These are phyloP conservation scores for Claviceps africana DNA, from an alignment of 2,329 filamentous ascomycete species.

Conservation along the genomic window DNA sequence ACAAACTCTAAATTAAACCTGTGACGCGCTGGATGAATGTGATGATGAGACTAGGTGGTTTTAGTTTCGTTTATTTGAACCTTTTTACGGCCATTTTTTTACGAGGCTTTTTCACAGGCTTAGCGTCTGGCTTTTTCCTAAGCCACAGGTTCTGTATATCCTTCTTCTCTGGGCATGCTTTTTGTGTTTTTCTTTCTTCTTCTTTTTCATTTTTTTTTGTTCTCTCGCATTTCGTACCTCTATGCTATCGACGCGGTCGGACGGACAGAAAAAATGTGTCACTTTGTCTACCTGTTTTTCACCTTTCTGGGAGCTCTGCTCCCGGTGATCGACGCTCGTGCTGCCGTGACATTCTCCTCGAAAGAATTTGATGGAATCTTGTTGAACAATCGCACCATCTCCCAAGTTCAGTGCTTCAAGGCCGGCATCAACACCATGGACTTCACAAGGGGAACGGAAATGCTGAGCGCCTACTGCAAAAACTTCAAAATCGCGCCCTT, in stretches of 20 bases:
- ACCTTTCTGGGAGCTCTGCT: neutral
- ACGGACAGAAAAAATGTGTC: neutral
- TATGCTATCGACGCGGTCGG: neutral
- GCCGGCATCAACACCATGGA: neutral
- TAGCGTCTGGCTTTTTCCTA: neutral
- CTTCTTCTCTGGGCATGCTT: neutral
- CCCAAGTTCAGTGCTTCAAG: neutral
- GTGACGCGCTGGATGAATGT: neutral
- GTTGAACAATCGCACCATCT: neutral
- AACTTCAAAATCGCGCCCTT: neutral
- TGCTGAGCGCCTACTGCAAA: neutral
- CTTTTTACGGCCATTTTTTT: neutral
- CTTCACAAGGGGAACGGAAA: neutral
- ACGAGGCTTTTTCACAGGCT: no score
- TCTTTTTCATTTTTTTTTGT: neutral
- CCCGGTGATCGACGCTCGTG: neutral
- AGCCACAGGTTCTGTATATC: neutral
- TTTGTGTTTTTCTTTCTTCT: neutral
- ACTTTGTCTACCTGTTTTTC: neutral
- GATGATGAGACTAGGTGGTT: neutral
- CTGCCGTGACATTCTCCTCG: neutral
- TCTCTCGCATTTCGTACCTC: no score
- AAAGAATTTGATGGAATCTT: neutral
- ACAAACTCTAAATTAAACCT: neutral
- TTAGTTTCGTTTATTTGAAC: neutral